Evolutionary conservation across 2,329 filamentous ascomycete species (phyloP), one percentile per base, ranked within the genome.

Genomic region (Bipolaris cookei): DNA sequence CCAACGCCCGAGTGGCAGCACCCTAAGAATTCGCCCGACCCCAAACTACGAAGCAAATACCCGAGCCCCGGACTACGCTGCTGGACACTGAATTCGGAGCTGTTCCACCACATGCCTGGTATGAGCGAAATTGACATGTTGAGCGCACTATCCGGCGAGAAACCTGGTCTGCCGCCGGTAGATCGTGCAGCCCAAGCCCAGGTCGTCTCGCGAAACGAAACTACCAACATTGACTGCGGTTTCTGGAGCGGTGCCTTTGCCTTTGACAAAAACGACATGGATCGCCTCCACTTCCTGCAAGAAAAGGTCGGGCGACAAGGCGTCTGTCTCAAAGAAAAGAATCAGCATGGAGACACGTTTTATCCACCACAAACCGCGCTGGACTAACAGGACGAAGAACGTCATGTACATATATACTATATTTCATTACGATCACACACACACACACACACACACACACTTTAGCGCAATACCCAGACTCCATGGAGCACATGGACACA

Each of bases 41-140:
- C 66, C 1, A 62, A 56, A 18, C 32, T 65, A 23, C 57, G 62
- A n/a, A 54, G 69, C 61, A 71, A 70, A 41, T 74, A 77, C 56
- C 57, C 71, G 0, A 71, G 62, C 44, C 65, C 64, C 1, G 77
- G 77, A 2, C 66, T 79, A 10, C 73, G 76, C 39, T 80, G 78
- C 67, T 79, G 75, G 73, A 78, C 74, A 5, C 64, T 77, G 21
- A 79, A 79, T 54, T 77, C 78, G 1, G 78, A 80, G 58, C 67
- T 80, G 1, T 80, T 80, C 62, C 78, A 80, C 54, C 78, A 80
- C 56, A 73, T 79, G 68, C 76, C 77, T 7, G 75, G 75, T 1
- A 66, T 65, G 28, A 76, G 72, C 21, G 71, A 77, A 56, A 79
- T 80, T 28, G 77, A 75, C 7, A 63, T 68, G 10, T 68, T 77